Evolutionary conservation across 2,329 filamentous ascomycete species (phyloP), one percentile per base, ranked within the genome.

Genomic region (Aspergillus sp.): DNA sequence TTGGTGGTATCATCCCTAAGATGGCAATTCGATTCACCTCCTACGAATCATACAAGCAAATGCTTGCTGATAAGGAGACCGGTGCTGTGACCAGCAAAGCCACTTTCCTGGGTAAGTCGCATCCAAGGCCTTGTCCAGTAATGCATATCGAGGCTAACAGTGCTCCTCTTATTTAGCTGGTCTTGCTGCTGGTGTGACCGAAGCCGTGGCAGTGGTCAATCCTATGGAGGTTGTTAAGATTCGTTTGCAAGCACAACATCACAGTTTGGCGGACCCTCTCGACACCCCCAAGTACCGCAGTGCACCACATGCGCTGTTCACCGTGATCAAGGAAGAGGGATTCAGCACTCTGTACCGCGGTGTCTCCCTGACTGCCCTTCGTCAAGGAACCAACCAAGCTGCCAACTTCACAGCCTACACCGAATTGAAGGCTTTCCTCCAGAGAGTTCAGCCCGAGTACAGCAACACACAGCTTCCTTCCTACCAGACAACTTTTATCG

Each of bases 191-290:
- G 95, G 95, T 79, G 88, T 99, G 17, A 98, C 95, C 19, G 95
- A 99, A 84, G 95, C 95, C 66, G 94, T 99, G 48, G 89, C 91
- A 52, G 91, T 99, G 55, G 95, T 99, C 59, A 97, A 93, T 30
- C 95, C 95, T 5, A 99, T 99, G 95, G 95, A 99, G 82, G 95
- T 99, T 63, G 87, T 99, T 80, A 99, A 99, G 86, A 99, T 99
- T 75, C 91, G 95, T 52, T 86, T 99, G 69, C 95, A 99, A 84
- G 94, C 94, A 4, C 95, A 99, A 81, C 91, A 97, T 81, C 95
- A 99, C 86, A 92, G 88, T 75, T 95, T 99, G 89, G 92, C 95
- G 52, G 95, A 99, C 75, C 95, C 95, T 5, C 88, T 98, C 68
- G 95, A 98, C 76, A 79, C 97, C 8, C 95, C 95, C 66, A 98